Conservation (phyloP, 495 filamentous ascomycete genomes). For the Coniosporium apollinis region DNA sequence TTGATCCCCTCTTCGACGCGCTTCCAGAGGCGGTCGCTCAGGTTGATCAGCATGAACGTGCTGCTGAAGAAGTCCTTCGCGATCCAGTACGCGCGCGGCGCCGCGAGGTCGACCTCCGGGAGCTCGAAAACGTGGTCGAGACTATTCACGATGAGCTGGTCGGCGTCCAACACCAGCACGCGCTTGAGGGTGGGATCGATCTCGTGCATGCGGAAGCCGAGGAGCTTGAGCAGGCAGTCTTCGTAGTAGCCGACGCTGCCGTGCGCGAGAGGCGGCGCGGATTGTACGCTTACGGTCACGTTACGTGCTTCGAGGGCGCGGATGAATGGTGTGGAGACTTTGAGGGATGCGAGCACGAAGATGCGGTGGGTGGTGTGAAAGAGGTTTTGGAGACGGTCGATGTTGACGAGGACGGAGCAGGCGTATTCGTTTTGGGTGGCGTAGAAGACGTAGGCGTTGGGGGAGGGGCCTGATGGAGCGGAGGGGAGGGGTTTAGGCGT, state of each 20-base stretch:
- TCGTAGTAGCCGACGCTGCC: conserved; percentile 12
- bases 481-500: neutral
- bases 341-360: conserved; percentile 14
- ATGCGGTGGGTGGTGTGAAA: conserved; percentile 14
- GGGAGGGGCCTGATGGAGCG: neutral
- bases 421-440: conserved; percentile 19
- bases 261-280: conserved; percentile 10
- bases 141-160: conserved; percentile 22
- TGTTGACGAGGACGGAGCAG: conserved; percentile 24
- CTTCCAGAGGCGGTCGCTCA: conserved; percentile 18
- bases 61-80: conserved; percentile 15
- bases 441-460: conserved; percentile 22
- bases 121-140: conserved; percentile 23
- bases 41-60: conserved; percentile 19
- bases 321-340: conserved; percentile 4
- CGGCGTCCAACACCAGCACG: conserved; percentile 19
- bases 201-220: conserved; percentile 17
- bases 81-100: conserved; percentile 22
- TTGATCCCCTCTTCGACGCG: conserved; percentile 14
- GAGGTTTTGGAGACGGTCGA: conserved; percentile 16
- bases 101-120: conserved; percentile 20
- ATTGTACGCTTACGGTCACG: conserved; percentile 8
- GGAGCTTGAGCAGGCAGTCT: conserved; percentile 20
- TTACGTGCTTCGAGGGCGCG: neutral
- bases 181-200: conserved; percentile 14